These are phyloP conservation scores for Batkoa obscura DNA, from an alignment of 371 early-diverging fungal species.

Conservation along the genomic window DNA sequence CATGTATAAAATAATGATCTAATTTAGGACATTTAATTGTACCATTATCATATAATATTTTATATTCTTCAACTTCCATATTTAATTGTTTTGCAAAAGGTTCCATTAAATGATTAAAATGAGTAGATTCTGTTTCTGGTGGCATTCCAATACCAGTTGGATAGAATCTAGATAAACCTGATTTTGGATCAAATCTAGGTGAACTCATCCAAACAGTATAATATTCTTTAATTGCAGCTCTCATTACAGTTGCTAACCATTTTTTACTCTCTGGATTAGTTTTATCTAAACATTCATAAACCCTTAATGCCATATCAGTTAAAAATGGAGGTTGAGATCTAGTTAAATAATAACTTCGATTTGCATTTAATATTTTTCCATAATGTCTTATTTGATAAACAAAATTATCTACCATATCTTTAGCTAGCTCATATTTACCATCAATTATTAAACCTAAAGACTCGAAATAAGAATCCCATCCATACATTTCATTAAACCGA, in stretches of 20 bases:
- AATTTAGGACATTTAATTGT: slow-evolving; percentile 55
- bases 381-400: slow-evolving; percentile 88
- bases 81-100: slow-evolving; percentile 58
- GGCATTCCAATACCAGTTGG: slow-evolving; percentile 87
- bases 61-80: slow-evolving; percentile 48
- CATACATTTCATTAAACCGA: slow-evolving; percentile 97
- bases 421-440: slow-evolving; percentile 58
- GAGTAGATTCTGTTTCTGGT: slow-evolving; percentile 89
- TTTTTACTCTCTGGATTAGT: slow-evolving; percentile 31
- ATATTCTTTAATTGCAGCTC: slow-evolving; percentile 82
- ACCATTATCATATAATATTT: slow-evolving; percentile 38
- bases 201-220: slow-evolving; percentile 70
- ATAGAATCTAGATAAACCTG: slow-evolving; percentile 67
- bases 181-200: slow-evolving; percentile 55
- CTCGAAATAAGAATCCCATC: slow-evolving; percentile 95
- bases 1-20: slow-evolving; percentile 90
- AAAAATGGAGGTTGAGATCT: slow-evolving; percentile 96
- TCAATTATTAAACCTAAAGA: slow-evolving; percentile 73
- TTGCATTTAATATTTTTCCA: slow-evolving; percentile 94
- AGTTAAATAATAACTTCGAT: slow-evolving; percentile 87
- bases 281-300: slow-evolving; percentile 36
- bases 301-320: slow-evolving; percentile 83
- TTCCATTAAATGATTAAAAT: slow-evolving; percentile 76
- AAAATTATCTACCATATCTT: slow-evolving; percentile 93
- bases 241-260: slow-evolving; percentile 57